phyloP scores from a whole-genome alignment of 1,284 basidiomycete species.

The Cutaneotrichosporon cutaneum region DNA sequence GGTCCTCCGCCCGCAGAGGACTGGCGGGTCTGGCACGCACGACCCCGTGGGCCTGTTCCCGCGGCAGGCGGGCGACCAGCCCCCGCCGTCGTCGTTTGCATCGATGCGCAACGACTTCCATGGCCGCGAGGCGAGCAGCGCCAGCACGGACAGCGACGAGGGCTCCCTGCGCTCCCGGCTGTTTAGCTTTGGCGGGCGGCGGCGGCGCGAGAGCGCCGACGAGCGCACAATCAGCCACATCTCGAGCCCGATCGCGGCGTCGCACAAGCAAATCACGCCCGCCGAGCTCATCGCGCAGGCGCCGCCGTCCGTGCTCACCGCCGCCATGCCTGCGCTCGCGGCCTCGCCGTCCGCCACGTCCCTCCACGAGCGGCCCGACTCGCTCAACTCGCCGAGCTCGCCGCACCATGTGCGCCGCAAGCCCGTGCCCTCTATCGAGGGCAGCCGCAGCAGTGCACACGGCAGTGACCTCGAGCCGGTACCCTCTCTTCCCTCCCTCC shows the following conservation, averaged over 20 bases:
- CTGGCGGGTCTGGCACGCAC: neutral
- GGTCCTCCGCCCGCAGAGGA: neutral
- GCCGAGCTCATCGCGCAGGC: slow-evolving; percentile 13
- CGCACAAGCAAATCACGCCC: slow-evolving; percentile 15
- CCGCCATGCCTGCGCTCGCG: neutral
- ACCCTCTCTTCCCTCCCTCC: neutral
- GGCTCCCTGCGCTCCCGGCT: slow-evolving; percentile 12
- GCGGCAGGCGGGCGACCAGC: neutral
- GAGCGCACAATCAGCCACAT: slow-evolving; percentile 20
- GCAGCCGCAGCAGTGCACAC: neutral
- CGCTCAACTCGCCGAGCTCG: slow-evolving; percentile 15
- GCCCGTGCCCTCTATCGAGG: slow-evolving; percentile 25
- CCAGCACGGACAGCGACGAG: neutral
- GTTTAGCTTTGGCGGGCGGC: slow-evolving; percentile 17
- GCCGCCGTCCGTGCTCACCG: neutral
- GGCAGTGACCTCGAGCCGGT: slow-evolving; percentile 2
- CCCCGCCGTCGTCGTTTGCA: slow-evolving; percentile 4
- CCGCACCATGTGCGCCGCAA: slow-evolving; percentile 26
- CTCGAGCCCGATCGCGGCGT: slow-evolving; percentile 17
- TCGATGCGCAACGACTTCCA: slow-evolving; percentile 7
- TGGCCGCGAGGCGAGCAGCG: neutral
- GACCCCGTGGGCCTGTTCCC: slow-evolving; percentile 2
- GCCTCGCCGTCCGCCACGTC: neutral
- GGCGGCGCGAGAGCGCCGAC: slow-evolving; percentile 12
- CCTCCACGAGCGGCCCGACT: neutral